A percentile compares a stretch with the other conserved stretches of the same genome.
Evolutionary conservation across 257 asterid species (phyloP).

Genomic region (Solanum infundibuliforme): DNA sequence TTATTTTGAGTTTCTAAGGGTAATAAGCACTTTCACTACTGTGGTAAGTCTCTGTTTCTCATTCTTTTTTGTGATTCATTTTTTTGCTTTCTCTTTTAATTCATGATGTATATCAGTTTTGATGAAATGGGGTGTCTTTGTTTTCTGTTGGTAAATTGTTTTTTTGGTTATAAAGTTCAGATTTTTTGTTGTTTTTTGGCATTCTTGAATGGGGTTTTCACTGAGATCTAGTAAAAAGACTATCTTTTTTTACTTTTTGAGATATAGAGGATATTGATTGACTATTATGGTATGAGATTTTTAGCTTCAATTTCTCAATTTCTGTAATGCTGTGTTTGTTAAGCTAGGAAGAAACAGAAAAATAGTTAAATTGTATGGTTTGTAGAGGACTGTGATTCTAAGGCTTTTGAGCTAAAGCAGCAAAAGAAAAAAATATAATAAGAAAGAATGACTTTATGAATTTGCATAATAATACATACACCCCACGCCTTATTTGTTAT

Average conservation of each 20-base stretch:
- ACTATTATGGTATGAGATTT: not conserved
- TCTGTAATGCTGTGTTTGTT: not conserved
- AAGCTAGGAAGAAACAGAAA: not conserved
- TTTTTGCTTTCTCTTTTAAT: not conserved
- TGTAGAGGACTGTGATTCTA: not conserved
- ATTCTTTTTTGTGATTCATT: not conserved
- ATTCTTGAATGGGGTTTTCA: not conserved
- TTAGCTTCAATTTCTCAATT: not conserved
- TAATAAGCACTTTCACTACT: not conserved
- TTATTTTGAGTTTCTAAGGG: not conserved
- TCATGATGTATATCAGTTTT: not conserved
- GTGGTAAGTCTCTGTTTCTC: not conserved
- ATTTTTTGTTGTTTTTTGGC: not conserved
- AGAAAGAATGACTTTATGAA: not conserved
- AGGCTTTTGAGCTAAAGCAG: not conserved
- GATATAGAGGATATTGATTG: not conserved
- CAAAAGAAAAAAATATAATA: not conserved
- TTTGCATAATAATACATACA: not conserved
- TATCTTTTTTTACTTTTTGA: not conserved
- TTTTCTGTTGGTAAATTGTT: not conserved
- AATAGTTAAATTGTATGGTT: not conserved
- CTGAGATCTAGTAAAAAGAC: not conserved
- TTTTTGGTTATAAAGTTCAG: not conserved
- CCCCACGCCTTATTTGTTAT: not conserved
- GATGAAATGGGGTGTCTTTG: not conserved